These are phyloP conservation scores for Didymella pomorum DNA, from an alignment of 2,329 filamentous ascomycete species.

Conservation along the genomic window DNA sequence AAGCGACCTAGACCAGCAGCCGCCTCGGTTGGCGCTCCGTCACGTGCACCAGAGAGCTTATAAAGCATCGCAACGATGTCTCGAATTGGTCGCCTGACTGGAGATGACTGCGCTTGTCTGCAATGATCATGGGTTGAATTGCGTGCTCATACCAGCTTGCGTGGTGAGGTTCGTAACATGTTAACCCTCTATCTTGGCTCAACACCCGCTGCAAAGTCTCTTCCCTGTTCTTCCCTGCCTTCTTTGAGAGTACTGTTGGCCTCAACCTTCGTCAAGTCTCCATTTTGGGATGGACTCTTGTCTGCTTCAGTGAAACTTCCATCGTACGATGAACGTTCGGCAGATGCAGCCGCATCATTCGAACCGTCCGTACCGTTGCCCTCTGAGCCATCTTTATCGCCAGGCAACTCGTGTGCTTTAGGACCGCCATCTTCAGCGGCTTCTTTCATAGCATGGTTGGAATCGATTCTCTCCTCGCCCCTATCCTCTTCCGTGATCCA, in stretches of 20 bases:
- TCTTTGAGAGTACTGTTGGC: background rate
- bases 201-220: background rate
- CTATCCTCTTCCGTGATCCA: constrained; percentile 35
- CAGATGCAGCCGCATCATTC: background rate
- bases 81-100: background rate
- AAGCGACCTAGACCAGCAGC: background rate
- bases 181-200: background rate
- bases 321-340: too few species aligned
- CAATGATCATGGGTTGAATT: background rate
- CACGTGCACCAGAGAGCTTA: constrained; percentile 2
- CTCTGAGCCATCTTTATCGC: background rate
- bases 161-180: background rate
- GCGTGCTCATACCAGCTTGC: background rate
- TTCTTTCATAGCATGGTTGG: constrained; percentile 22
- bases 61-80: constrained; percentile 7
- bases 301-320: too few species aligned
- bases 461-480: constrained; percentile 32
- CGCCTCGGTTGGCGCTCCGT: constrained; percentile 14
- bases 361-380: background rate
- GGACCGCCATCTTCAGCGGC: constrained; percentile 9
- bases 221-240: background rate
- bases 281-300: background rate
- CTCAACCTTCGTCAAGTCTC: background rate
- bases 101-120: background rate
- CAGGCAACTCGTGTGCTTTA: background rate